Evolutionary conservation across 805 yeast genomes (phyloP), one percentile per base, ranked within the genome.

Genomic region (Lachancea mirantina): DNA sequence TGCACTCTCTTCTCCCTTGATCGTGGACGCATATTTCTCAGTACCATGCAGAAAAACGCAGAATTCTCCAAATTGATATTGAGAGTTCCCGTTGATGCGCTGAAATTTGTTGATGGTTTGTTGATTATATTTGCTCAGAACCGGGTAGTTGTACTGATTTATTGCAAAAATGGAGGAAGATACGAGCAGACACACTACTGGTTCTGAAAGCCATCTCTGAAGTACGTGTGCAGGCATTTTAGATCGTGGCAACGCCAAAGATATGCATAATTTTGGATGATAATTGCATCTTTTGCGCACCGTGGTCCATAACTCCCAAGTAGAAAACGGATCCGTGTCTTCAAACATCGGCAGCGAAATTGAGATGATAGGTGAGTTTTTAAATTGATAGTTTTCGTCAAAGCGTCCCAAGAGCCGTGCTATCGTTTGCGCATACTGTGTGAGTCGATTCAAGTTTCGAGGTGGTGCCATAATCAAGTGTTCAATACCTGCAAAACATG

Each of bases 231-330:
- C 58, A 2, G 80, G 78, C 1, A 72, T 67, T 31, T 63, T 63
- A 22, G 65, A 64, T 36, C 76, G 76, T 19, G 94, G 88, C 14
- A 87, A 68, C 22, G 79, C 92, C 21, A 82, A 61, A 4, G 84
- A 83, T 34, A 85, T 76, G n/a, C 84, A 76, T 32, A 80, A 55
- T 14, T 73, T 67, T 2, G 55, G 40, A 30, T 76, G 65, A 45
- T 77, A 75, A 35, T 68, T 67, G 44, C 79, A 73, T 22, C 70
- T 57, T 4, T 66, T 61, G 15, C 85, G 59, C 3, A 80, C 69
- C 1, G 80, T 65, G 43, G 78, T 74, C 88, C 88, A 80, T 44
- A 76, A 67, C 34, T 77, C 83, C 88, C 88, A 80, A 2, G 81
- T 75, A 3, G 78, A 73, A 19, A 78, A 52, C 6, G 65, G 57